Base-by-base conservation (phyloP, 2,329 filamentous ascomycete genomes). In the Metarhizium album region DNA sequence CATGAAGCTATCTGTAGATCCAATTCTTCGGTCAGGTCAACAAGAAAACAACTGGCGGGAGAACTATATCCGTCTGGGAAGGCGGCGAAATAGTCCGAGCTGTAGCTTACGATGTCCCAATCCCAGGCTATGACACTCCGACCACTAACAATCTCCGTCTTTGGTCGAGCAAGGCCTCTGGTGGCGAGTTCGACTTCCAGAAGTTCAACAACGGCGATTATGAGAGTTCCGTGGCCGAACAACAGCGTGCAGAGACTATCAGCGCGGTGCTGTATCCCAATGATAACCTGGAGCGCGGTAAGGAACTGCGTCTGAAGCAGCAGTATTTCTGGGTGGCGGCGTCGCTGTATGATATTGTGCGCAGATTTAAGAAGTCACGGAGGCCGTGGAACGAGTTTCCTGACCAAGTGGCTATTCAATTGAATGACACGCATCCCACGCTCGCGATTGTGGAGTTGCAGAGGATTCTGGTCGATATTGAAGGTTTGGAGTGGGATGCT, bases 261-360 rank as follows among this genome's bases (percentile, higher is more conserved):
- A 96, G 90, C 48, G 91, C 91, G 31, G 93, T 98, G 14, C 73
- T 98, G 43, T 98, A 98, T 65, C 93, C 93, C 53, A 98, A 98
- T 63, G 91, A 97, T 70, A 97, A 95, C 69, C 80, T 98, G 43
- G 91, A 97, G 58, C 82, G 90, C 57, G 93, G 93, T 55, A 98
- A 98, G 70, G 93, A 98, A 74, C 82, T 98, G 56, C 88, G 93
- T 49, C 72, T 98, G 68, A 98, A 98, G 79, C 93, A 98, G 69
- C 93, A 98, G 69, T 98, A 98, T 77, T 98, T 98, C 74, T 98
- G 93, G 93, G 95, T 95, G 63, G 90, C 93, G 48, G 93, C 93
- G 16, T 98, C 93, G 16, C 78, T 98, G 3, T 89, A 89, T 64
- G 93, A 98, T 62, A 98, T 98, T 64, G 86, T 98, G 53, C 87